A percentile compares a stretch with the other conserved stretches of the same genome.
These are phyloP conservation scores for Aspergillus diversus DNA, from an alignment of 495 filamentous ascomycete species.

Conservation along the genomic window DNA sequence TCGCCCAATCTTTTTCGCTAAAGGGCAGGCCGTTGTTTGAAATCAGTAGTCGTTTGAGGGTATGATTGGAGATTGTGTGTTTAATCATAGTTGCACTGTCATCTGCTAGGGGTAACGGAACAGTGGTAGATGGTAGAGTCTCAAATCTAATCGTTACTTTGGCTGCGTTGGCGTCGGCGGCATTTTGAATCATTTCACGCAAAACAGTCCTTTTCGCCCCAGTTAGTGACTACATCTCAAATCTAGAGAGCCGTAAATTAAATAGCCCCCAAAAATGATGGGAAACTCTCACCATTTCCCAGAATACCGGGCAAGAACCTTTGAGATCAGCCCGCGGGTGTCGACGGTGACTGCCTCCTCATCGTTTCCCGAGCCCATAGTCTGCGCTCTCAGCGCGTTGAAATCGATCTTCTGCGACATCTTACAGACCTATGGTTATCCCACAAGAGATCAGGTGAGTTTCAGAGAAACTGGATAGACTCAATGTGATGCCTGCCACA, in stretches of 20 bases:
- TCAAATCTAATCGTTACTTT: constrained; percentile 91
- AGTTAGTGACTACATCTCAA: constrained; percentile 12
- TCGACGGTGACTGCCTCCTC: constrained; percentile 99
- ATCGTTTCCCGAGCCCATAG: constrained; percentile 80
- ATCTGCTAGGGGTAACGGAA: constrained; percentile 70
- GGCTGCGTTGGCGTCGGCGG: constrained; percentile 89
- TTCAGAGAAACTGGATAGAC: background rate
- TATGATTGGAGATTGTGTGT: constrained; percentile 81
- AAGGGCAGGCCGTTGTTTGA: constrained; percentile 90
- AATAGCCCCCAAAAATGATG: background rate
- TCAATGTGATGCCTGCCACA: background rate
- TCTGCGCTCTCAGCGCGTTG: constrained; percentile 79
- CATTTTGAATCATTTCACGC: constrained; percentile 96
- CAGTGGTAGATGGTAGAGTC: constrained; percentile 75
- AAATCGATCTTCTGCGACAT: constrained; percentile 73
- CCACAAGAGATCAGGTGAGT: background rate
- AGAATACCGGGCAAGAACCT: constrained; percentile 92
- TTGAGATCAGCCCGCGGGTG: constrained; percentile 94
- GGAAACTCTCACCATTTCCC: constrained; percentile 68
- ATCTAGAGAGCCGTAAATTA: no score
- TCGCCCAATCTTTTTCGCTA: constrained; percentile 83
- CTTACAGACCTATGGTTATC: constrained; percentile 25
- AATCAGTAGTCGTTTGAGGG: constrained; percentile 78
- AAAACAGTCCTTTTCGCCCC: constrained; percentile 58
- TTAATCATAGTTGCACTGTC: constrained; percentile 73